phyloP scores from a whole-genome alignment of 164 flowering plant genomes.

The Amborella trichopoda region DNA sequence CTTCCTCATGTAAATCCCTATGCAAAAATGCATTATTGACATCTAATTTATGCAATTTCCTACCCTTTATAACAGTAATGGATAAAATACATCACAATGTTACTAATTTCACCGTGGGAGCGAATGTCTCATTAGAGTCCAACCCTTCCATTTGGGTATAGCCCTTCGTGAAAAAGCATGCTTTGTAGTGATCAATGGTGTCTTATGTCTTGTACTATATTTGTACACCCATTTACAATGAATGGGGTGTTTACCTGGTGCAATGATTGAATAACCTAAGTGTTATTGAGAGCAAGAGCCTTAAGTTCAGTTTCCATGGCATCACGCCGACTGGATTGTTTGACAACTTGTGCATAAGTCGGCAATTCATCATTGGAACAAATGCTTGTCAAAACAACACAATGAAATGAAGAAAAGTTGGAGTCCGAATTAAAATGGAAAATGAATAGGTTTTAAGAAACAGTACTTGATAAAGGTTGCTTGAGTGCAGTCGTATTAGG shows the following conservation, averaged over 20 bases:
- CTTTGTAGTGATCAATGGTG: not conserved
- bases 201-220: not conserved
- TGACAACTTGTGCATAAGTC: too few species aligned
- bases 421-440: too few species aligned
- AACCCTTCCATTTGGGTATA: not conserved
- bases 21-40: not conserved
- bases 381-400: too few species aligned
- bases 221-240: slow-evolving; percentile 2
- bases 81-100: not conserved
- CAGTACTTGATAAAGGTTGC: too few species aligned
- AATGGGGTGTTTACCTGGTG: not conserved
- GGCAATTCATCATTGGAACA: too few species aligned
- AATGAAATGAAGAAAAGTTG: too few species aligned
- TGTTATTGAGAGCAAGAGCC: too few species aligned
- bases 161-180: not conserved
- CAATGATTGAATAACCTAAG: too few species aligned
- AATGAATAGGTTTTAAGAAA: too few species aligned
- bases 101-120: not conserved
- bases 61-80: not conserved
- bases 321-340: too few species aligned
- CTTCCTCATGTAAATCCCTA: not conserved
- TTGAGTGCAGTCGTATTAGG: too few species aligned
- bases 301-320: too few species aligned
- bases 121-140: not conserved
- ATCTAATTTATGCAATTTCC: not conserved